Conservation (phyloP, 2,329 filamentous ascomycete species). For the Neofusicoccum parvum region DNA sequence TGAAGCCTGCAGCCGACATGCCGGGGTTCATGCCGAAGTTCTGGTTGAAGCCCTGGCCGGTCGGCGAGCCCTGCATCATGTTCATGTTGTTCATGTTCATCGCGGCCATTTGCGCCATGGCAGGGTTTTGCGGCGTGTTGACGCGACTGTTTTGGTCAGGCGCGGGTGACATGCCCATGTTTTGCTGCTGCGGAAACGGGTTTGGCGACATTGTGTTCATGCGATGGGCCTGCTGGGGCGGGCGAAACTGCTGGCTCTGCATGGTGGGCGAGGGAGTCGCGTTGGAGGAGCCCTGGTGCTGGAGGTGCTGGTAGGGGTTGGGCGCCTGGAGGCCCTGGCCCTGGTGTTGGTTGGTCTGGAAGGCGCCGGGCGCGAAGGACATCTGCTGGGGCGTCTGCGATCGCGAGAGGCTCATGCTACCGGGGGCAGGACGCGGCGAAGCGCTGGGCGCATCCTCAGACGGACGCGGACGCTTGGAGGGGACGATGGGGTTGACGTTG, state of each 20-base stretch:
- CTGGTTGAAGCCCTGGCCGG: conserved; percentile 41
- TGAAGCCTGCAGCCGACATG: conserved; percentile 29
- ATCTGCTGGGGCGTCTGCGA: conserved; percentile 89
- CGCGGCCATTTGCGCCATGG: conserved; percentile 46
- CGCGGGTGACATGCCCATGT: conserved; percentile 73
- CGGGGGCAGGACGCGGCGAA: conserved; percentile 70
- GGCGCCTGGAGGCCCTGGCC: conserved; percentile 63
- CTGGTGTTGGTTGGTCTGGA: conserved; percentile 57
- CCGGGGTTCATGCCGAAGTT: conserved; percentile 37
- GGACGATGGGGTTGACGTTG: conserved; percentile 82
- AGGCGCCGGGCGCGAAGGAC: conserved; percentile 64
- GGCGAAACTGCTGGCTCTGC: conserved; percentile 73
- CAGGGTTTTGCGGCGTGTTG: conserved; percentile 68
- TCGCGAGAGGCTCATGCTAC: conserved; percentile 60
- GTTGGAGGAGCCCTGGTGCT: conserved; percentile 76
- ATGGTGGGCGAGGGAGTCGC: conserved; percentile 93
- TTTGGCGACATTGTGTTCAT: conserved; percentile 92
- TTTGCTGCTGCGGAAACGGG: conserved; percentile 78
- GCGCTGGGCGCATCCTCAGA: conserved; percentile 82
- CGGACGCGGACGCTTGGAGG: conserved; percentile 82
- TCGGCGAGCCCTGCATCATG: conserved; percentile 35
- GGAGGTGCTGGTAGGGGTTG: conserved; percentile 78
- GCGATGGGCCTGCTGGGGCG: conserved; percentile 66
- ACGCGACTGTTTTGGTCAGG: conserved; percentile 61
- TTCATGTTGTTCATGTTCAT: conserved; percentile 40